Conservation (phyloP, 495 filamentous ascomycete genomes). For the Bathelium albidoporum region DNA sequence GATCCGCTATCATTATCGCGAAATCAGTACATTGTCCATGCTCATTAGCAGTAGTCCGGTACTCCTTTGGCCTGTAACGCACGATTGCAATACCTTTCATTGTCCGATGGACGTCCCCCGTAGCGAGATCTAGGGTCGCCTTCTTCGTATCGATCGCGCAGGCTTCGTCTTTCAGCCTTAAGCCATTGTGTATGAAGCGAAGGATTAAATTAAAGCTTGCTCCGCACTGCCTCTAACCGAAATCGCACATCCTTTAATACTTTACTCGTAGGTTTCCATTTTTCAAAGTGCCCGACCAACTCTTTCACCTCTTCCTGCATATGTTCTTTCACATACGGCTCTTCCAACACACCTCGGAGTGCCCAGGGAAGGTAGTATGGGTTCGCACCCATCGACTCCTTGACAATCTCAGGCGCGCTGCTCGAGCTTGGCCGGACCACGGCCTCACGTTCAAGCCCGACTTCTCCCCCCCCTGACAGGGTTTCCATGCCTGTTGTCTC, state of each 20-base stretch:
- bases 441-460: slow-evolving; percentile 1
- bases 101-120: no score
- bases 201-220: slow-evolving; percentile 65
- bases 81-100: no score
- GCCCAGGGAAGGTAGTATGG: slow-evolving; percentile 91
- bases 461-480: neutral
- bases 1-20: no score
- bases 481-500: slow-evolving; percentile 52
- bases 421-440: slow-evolving; percentile 7
- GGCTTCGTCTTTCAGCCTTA: no score
- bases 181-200: no score
- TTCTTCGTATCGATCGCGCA: no score
- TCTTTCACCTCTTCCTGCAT: slow-evolving; percentile 65
- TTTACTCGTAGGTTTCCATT: slow-evolving; percentile 85
- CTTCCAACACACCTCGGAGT: slow-evolving; percentile 84
- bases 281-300: slow-evolving; percentile 77
- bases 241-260: slow-evolving; percentile 93
- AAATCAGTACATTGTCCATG: no score
- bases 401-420: slow-evolving; percentile 42
- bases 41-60: no score
- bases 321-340: slow-evolving; percentile 78
- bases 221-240: slow-evolving; percentile 80
- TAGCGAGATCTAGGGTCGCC: no score
- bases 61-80: no score
- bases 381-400: slow-evolving; percentile 41